A percentile compares a stretch with the other conserved stretches of the same genome.
These are phyloP conservation scores for Pestalotiopsis sp. DNA, from an alignment of 2,329 filamentous ascomycete genomes.

Conservation along the genomic window DNA sequence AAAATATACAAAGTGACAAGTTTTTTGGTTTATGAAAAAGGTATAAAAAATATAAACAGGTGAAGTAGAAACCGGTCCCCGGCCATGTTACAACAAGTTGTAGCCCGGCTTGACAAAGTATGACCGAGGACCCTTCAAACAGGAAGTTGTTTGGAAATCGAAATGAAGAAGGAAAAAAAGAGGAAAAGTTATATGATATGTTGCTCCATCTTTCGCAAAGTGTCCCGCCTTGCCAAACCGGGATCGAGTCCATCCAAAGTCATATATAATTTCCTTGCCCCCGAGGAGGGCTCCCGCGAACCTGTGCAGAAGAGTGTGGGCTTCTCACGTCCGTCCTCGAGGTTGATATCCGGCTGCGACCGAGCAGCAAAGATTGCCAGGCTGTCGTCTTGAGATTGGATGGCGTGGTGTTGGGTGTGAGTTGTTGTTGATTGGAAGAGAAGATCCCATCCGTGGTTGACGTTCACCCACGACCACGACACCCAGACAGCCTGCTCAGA, in stretches of 20 bases:
- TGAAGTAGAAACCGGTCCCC: background rate
- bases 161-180: background rate
- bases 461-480: too few species aligned
- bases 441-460: too few species aligned
- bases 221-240: background rate
- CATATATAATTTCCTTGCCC: background rate
- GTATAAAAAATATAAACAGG: background rate
- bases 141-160: background rate
- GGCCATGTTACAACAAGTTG: background rate
- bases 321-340: background rate
- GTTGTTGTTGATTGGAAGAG: background rate
- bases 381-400: background rate
- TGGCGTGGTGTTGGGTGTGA: background rate
- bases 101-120: background rate
- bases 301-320: background rate
- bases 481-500: background rate
- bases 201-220: background rate
- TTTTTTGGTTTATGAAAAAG: background rate
- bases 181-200: background rate
- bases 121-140: background rate
- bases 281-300: background rate
- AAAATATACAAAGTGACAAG: background rate
- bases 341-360: background rate
- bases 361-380: background rate
- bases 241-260: too few species aligned